Conservation (phyloP, 768 basidiomycete genomes). For the Auricularia cornea region DNA sequence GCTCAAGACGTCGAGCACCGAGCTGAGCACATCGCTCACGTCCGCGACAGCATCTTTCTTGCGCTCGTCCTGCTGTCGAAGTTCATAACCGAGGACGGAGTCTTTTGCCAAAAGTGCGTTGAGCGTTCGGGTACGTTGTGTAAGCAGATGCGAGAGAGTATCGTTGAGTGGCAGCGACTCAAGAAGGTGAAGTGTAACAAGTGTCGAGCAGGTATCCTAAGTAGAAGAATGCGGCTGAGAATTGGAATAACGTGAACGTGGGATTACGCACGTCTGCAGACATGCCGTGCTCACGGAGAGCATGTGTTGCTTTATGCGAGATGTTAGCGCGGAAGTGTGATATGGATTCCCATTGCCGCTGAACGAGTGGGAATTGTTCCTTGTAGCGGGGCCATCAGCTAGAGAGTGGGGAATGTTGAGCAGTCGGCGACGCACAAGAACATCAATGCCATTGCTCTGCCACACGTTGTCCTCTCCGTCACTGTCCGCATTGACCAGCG, state of each 20-base stretch:
- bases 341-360: conserved; percentile 89
- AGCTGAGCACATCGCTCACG: conserved; percentile 45
- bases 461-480: conserved; percentile 51
- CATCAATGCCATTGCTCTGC: conserved; percentile 51
- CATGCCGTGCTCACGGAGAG: conserved; percentile 54
- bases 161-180: conserved; percentile 77
- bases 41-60: conserved; percentile 35
- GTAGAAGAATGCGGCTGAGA: no score
- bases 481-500: conserved; percentile 54
- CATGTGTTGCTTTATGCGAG: conserved; percentile 75
- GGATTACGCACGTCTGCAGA: conserved; percentile 46
- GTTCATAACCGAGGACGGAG: conserved; percentile 1
- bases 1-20: conserved; percentile 46
- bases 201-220: conserved; percentile 67
- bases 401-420: no score
- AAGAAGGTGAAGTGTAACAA: conserved; percentile 80
- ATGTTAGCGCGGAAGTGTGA: conserved; percentile 84
- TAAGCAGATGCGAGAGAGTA: conserved; percentile 58
- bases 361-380: conserved; percentile 82
- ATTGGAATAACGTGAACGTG: no score
- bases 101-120: conserved; percentile 28
- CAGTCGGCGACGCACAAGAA: conserved; percentile 37
- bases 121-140: conserved; percentile 59
- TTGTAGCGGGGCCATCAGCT: no score
- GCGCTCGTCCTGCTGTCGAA: conserved; percentile 11